Evolutionary conservation across 257 asterid species (phyloP), one percentile per base, ranked within the genome.

Genomic region (Scutellaria barbata): DNA sequence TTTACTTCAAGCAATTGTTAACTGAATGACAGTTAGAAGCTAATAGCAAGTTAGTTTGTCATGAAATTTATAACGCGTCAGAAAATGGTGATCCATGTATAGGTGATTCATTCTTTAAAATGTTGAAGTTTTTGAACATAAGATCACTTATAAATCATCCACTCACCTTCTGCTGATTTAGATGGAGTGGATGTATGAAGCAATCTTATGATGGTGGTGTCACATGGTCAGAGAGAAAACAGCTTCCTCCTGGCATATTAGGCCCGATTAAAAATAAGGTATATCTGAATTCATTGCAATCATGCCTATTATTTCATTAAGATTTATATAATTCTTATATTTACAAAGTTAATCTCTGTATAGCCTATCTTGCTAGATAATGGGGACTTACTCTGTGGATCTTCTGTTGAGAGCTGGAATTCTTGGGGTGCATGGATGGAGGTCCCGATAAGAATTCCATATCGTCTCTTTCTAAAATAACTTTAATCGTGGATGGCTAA

Each of bases 341-440:
- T 61, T 18, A 47, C 45, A 20, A 70, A 66, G 46, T 57, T 54
- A 18, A 58, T 62, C 33, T 46, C 74, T 60, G 48, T 43, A 51
- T 87, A 94, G 98, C 99, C 99, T 60, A 78, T 95, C 81, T 77
- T 95, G 84, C 86, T 91, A 56, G 92, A 83, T 71, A 95, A 87
- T 25, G 98, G 96, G 57, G 81, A 85, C 76, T 78, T 95, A 87
- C 90, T 95, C 17, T 95, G 99, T 63, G 99, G 99, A 79, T 95
- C 99, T 65, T 95, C 99, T 12, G 98, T 89, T 8, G 96, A 94
- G 81, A 94, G 99, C 87, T 94, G 98, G 98, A 91, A 91, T 73
- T 94, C 99, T 45, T 89, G 96, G 99, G 99, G 99, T 63, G 96
- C 99, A 64, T 94, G 99, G 99, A 82, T 91, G 85, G 99, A 94